Conservation (phyloP, 805 yeast species). For the Wickerhamomyces pijperi region DNA sequence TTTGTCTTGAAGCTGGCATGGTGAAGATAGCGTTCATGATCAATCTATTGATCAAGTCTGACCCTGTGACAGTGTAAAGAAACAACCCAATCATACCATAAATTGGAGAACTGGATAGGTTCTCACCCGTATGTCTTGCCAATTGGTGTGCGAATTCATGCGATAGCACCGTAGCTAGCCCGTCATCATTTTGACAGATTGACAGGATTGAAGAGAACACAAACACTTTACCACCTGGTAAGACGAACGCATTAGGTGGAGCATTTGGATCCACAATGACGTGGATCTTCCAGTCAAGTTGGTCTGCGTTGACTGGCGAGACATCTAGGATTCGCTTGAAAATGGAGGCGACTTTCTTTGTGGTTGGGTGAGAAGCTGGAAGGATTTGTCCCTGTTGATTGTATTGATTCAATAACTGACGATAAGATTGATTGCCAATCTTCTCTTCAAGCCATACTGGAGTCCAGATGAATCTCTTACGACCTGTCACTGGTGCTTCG, state of each 20-base stretch:
- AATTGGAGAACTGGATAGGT: conserved; percentile 66
- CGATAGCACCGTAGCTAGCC: conserved; percentile 86
- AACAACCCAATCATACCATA: conserved; percentile 42
- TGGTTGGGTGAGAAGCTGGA: conserved; percentile 53
- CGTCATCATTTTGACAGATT: conserved; percentile 74
- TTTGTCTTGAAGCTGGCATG: conserved; percentile 81
- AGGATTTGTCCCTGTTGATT: conserved; percentile 30
- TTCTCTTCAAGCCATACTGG: conserved; percentile 51
- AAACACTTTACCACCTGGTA: conserved; percentile 94
- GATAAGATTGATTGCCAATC: conserved; percentile 56
- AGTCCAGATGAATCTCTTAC: conserved; percentile 63
- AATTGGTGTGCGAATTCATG: conserved; percentile 94
- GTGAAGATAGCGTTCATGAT: conserved; percentile 45
- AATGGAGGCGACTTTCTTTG: conserved; percentile 42
- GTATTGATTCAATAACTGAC: conserved; percentile 46
- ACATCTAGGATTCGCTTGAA: conserved; percentile 56
- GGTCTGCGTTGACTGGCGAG: conserved; percentile 28
- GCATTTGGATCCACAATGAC: conserved; percentile 56
- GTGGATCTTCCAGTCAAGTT: conserved; percentile 64
- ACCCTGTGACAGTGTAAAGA: conserved; percentile 53
- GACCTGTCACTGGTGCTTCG: conserved; percentile 70
- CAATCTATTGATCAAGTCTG: conserved; percentile 38
- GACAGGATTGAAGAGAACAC: conserved; percentile 72
- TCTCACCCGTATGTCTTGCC: conserved; percentile 86
- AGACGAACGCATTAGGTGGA: conserved; percentile 95